These are phyloP conservation scores for Cercospora sesami DNA, from an alignment of 2,329 filamentous ascomycete genomes.

Conservation along the genomic window DNA sequence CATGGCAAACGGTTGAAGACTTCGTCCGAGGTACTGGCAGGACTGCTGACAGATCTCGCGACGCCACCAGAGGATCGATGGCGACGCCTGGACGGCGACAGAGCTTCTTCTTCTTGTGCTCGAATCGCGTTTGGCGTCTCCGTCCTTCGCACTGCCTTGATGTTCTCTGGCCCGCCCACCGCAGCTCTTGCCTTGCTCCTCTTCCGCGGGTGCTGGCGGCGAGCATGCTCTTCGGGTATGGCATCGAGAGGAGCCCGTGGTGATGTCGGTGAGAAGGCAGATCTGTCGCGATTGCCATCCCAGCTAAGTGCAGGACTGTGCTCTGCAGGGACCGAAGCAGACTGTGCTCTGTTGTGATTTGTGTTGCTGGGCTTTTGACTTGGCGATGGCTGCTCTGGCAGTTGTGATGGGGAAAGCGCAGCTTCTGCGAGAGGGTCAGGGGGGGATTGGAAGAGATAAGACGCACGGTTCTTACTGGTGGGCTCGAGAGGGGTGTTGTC, in stretches of 20 bases:
- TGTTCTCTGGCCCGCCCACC: constrained; percentile 45
- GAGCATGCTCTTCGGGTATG: constrained; percentile 43
- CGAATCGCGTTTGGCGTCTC: constrained; percentile 46
- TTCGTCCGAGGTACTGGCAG: constrained; percentile 37
- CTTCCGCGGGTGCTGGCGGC: constrained; percentile 34
- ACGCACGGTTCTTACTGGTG: constrained; percentile 49
- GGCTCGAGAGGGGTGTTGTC: constrained; percentile 43
- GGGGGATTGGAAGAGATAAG: constrained; percentile 49
- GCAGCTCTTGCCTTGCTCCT: constrained; percentile 46
- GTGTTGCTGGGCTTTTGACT: constrained; percentile 7
- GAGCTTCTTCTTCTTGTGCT: constrained; percentile 32
- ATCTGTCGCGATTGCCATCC: constrained; percentile 15
- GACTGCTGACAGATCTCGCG: constrained; percentile 28
- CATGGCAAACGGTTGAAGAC: constrained; percentile 40
- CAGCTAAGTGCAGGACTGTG: not conserved
- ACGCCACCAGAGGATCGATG: constrained; percentile 5
- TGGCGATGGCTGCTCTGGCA: constrained; percentile 14
- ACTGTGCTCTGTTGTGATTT: constrained; percentile 3
- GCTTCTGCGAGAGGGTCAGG: constrained; percentile 33
- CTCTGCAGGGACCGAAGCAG: constrained; percentile 11
- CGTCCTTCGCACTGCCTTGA: constrained; percentile 45
- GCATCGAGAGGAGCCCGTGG: constrained; percentile 44
- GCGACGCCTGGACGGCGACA: constrained; percentile 23
- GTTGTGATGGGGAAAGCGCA: constrained; percentile 6
- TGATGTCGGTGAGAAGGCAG: constrained; percentile 29